These are phyloP conservation scores for Candida vaughaniae DNA, from an alignment of 805 yeast species.

Conservation along the genomic window DNA sequence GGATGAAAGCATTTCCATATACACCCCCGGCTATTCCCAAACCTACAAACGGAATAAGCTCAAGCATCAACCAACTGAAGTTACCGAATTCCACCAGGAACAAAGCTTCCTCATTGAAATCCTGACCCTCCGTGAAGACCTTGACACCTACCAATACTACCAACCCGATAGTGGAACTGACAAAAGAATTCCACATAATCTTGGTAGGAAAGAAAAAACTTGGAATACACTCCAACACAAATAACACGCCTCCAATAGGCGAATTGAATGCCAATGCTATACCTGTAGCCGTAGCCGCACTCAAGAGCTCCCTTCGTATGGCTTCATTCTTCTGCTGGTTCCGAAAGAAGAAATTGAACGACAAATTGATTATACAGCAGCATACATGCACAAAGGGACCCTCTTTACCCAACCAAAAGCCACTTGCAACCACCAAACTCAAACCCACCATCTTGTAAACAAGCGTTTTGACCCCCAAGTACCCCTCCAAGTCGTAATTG, in stretches of 20 bases:
- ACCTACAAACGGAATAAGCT: conserved; percentile 67
- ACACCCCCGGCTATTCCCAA: conserved; percentile 72
- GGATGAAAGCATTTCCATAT: conserved; percentile 56
- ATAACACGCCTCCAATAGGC: conserved; percentile 85
- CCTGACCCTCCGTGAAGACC: conserved; percentile 38
- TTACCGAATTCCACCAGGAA: conserved; percentile 67
- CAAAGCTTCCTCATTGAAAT: conserved; percentile 45
- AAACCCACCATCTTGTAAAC: conserved; percentile 57
- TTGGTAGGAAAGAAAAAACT: conserved; percentile 61
- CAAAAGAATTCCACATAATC: conserved; percentile 81
- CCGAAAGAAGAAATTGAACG: conserved; percentile 18
- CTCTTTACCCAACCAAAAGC: conserved; percentile 82
- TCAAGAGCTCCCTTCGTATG: conserved; percentile 58
- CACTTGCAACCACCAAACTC: conserved; percentile 67
- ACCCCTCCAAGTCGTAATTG: conserved; percentile 43
- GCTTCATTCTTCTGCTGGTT: conserved; percentile 49
- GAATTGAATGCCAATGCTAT: conserved; percentile 83
- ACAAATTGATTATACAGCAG: conserved; percentile 51
- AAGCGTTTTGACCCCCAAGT: conserved; percentile 54
- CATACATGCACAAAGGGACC: conserved; percentile 85
- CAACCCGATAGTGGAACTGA: conserved; percentile 73
- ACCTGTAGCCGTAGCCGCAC: conserved; percentile 82
- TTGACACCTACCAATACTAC: conserved; percentile 49
- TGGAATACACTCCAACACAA: conserved; percentile 67
- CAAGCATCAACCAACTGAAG: conserved; percentile 70